Evolutionary conservation across 2,329 filamentous ascomycete species (phyloP).

Genomic region (Scytalidium sp.): DNA sequence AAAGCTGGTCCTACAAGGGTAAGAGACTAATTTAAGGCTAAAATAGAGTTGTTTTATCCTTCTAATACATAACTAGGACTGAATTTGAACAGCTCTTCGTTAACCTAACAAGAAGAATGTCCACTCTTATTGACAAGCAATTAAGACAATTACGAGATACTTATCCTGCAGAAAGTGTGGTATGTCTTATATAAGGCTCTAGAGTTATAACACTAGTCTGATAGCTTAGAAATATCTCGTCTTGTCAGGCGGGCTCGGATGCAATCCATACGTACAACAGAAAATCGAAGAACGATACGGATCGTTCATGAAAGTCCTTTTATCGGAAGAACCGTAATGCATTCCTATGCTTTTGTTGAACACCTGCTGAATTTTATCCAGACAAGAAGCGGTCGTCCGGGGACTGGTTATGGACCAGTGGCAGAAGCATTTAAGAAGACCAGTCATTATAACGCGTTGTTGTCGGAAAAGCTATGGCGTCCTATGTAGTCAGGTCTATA

Average conservation of each 20-base stretch:
- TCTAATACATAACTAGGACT: no score
- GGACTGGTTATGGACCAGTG: conserved; percentile 15
- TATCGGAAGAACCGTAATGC: background rate
- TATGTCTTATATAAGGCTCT: background rate
- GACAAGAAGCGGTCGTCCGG: conserved; percentile 16
- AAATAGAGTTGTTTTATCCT: no score
- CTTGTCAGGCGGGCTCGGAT: conserved; percentile 39
- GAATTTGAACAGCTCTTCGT: conserved; percentile 12
- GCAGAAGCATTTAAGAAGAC: conserved; percentile 9
- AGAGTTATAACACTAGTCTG: background rate
- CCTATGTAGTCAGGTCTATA: conserved; percentile 8
- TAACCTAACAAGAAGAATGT: conserved; percentile 10
- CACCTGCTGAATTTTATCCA: conserved; percentile 7
- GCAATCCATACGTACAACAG: conserved; percentile 36
- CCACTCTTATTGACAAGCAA: conserved; percentile 13
- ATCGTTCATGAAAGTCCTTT: no score
- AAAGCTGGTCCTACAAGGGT: conserved; percentile 14
- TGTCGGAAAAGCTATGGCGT: conserved; percentile 12
- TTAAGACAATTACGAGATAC: conserved; percentile 7
- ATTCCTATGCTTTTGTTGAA: conserved; percentile 3
- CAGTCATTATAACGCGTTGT: conserved; percentile 12
- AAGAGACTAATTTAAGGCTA: background rate
- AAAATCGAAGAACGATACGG: conserved; percentile 28
- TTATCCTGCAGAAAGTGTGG: conserved; percentile 11
- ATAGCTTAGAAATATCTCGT: conserved; percentile 31